phyloP scores from a whole-genome alignment of 768 basidiomycete genomes.

The Naganishia vishniacii region DNA sequence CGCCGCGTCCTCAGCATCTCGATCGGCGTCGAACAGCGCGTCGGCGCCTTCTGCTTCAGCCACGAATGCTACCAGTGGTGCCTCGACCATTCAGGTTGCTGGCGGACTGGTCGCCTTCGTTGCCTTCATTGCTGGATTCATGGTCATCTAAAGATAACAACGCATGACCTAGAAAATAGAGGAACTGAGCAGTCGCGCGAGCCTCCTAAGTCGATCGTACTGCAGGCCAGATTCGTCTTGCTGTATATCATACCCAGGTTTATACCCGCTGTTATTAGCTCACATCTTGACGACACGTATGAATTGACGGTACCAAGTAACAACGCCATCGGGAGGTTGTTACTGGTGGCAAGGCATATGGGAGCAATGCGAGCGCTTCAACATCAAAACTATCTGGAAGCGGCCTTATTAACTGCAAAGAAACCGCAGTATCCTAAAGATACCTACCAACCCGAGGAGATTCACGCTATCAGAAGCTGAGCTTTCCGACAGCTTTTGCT shows the following conservation, averaged over 20 bases:
- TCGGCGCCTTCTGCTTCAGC: constrained; percentile 9
- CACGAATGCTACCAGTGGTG: constrained; percentile 4
- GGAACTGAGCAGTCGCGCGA: neutral
- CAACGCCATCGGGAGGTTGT: neutral
- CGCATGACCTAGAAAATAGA: neutral
- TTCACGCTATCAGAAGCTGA: too few relatives aligned
- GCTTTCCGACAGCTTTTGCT: neutral
- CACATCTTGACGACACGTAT: neutral
- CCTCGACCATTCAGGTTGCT: constrained; percentile 13
- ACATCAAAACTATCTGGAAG: too few relatives aligned
- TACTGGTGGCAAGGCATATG: neutral
- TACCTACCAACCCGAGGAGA: too few relatives aligned
- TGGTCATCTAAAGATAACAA: neutral
- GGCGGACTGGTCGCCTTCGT: constrained; percentile 14
- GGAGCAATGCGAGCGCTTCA: neutral
- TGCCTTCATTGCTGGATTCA: constrained; percentile 21
- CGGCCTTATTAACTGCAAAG: too few relatives aligned
- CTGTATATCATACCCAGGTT: neutral
- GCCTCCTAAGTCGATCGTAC: too few relatives aligned
- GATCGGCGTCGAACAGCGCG: neutral
- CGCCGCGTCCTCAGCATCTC: constrained; percentile 8
- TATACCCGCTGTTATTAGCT: neutral
- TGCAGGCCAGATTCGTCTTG: too few relatives aligned
- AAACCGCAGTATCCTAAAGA: too few relatives aligned
- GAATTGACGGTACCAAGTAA: neutral